Evolutionary conservation across 192 early-diverging fungal genomes (phyloP).

Genomic region (Backusella parvicylindrica): DNA sequence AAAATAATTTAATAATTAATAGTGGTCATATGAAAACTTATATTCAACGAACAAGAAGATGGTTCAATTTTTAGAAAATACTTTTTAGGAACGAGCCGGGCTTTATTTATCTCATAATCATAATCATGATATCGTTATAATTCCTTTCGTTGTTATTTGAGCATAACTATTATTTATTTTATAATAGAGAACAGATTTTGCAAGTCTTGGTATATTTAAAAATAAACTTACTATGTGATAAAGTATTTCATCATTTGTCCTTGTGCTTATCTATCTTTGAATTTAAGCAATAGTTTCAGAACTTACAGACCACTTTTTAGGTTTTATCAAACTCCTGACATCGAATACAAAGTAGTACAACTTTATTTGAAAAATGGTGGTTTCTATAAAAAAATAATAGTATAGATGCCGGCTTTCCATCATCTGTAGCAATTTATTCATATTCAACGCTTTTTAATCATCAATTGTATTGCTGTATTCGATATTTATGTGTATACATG

Average conservation of each 20-base stretch:
- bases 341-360: not conserved
- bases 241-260: not conserved
- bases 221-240: not conserved
- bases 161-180: not conserved
- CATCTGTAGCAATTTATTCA: not conserved
- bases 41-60: not conserved
- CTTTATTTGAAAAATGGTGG: not conserved
- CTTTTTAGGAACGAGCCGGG: not conserved
- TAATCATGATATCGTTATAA: not conserved
- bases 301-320: not conserved
- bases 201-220: not conserved
- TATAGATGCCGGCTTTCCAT: not conserved
- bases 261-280: not conserved
- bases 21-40: too few species aligned
- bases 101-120: not conserved
- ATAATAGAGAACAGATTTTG: not conserved
- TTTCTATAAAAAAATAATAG: not conserved
- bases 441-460: not conserved
- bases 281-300: not conserved
- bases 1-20: not conserved
- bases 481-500: not conserved
- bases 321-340: not conserved
- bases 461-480: not conserved
- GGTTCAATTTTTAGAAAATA: not conserved
- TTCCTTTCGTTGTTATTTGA: not conserved